Base-by-base conservation (phyloP, 2,329 filamentous ascomycete species). In the Xylariaceae sp. region DNA sequence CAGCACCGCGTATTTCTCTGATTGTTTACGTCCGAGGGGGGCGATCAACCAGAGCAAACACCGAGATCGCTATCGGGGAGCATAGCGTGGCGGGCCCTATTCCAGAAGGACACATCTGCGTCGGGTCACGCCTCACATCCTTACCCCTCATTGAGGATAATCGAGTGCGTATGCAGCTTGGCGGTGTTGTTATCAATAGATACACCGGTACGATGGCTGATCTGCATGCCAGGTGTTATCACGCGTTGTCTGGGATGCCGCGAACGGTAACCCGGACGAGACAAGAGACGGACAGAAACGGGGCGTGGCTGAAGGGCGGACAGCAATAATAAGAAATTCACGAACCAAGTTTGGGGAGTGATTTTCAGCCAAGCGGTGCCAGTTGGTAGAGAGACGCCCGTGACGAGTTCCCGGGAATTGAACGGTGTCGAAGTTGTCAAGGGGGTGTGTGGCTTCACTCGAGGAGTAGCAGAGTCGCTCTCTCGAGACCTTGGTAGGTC, bases 31-130 rank as follows among this genome's bases (percentile, higher is more conserved):
- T 13, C 11, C 37, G 37, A 41, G 37, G 23, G 23, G 23, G 23
- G 37, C 37, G 9, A 41, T 41, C 37, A 41, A 41, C 37, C 37
- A 41, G 37, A 41, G 9, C 37, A 9, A 10, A 41, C 8, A 41
- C 37, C 37, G 37, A 41, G 37, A 41, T 41, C 37, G 37, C 37
- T 41, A 10, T 13, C 37, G 37, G 11, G 11, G 37, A 13, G 37
- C 37, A 13, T 41, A 30, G 23, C 23, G 23, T 30, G 23, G 23
- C 23, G 37, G 37, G 11, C 9, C 37, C 11, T 41, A 9, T 13
- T 13, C 37, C 80, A 77, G 64, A 81, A 80, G 62, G 75, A 76
- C 85, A 34, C 80, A 83, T 63, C 74, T 84, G 2, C 82, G 84
- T 65, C 75, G 81, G 2, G 81, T 84, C 7, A 82, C 82, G 2